Base-by-base conservation (phyloP, 2,329 filamentous ascomycete species). In the Cyphellophora europaea region DNA sequence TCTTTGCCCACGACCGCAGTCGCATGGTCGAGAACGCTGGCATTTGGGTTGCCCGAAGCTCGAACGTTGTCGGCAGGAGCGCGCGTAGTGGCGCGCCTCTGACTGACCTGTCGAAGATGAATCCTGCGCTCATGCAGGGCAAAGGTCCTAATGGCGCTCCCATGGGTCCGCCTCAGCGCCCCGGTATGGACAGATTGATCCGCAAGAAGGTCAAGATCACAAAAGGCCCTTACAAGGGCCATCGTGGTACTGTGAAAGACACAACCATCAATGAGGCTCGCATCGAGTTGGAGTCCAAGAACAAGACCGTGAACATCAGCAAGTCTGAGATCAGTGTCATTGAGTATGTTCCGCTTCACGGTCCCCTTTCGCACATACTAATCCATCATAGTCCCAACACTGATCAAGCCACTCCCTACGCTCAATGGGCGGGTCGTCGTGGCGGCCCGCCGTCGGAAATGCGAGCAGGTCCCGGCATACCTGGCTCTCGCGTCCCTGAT, bases 161-260 rank as follows among this genome's bases (percentile, higher is more conserved):
- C 19, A 72, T 73, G 73, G 72, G 78, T 11, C 87, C 87, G 29
- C 82, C 82, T 27, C 82, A 80, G 56, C 67, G 63, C 21, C 74
- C 77, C 34, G 86, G 82, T 14, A 77, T 87, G 25, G 91, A 98
- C 57, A 77, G 78, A 36, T 71, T 91, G 17, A 78, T 96, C 44
- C 88, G 88, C 28, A 89, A 94, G 63, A 95, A 87, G 1, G 87
- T 96, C 29, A 85, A 81, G 33, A 82, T 96, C 52, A 77, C 79
- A 38, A 86, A 81, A 54, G 91, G 91, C 17, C 78, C 82, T 14
- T 87, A 89, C 67, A 98, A 98, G 62, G 89, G 89, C 37, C 70
- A 95, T 28, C 67, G 96, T 27, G 91, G 91, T 49, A 93, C 95
- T 47, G 88, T 98, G 49, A 95, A 94, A 56, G 89, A 96, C 54